Evolutionary conservation across 129 eudicot species (phyloP).

Genomic region (Silybum marianum): DNA sequence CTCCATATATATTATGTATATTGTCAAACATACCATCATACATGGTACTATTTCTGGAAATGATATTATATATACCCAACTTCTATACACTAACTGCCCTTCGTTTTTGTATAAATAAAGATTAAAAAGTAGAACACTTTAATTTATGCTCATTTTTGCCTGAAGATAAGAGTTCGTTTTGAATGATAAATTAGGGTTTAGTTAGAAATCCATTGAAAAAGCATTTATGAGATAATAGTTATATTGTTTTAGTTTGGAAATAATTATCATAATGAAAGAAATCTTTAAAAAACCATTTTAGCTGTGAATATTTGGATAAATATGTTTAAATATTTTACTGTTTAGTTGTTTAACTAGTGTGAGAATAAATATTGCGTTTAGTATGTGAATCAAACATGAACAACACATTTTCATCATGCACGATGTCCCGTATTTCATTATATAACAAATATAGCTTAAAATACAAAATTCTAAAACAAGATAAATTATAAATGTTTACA

Average conservation of each 20-base stretch:
- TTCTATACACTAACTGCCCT: neutral
- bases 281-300: too few relatives aligned
- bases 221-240: neutral
- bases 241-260: neutral
- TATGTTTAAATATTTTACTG: neutral
- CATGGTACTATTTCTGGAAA: slow-evolving; percentile 10
- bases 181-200: neutral
- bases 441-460: too few relatives aligned
- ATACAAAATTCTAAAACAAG: too few relatives aligned
- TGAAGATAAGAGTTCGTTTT: neutral
- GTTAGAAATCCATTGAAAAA: neutral
- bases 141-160: neutral
- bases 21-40: slow-evolving; percentile 26
- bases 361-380: too few relatives aligned
- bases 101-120: neutral
- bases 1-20: neutral
- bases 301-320: neutral
- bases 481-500: too few relatives aligned
- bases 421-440: too few relatives aligned
- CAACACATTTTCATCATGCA: too few relatives aligned
- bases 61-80: neutral
- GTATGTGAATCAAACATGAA: too few relatives aligned
- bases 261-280: too few relatives aligned
- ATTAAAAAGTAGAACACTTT: neutral
- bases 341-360: neutral